A percentile compares a stretch with the other conserved stretches of the same genome.
These are phyloP conservation scores for Chrysoporthe deuterocubensis DNA, from an alignment of 2,329 filamentous ascomycete genomes.

Conservation along the genomic window DNA sequence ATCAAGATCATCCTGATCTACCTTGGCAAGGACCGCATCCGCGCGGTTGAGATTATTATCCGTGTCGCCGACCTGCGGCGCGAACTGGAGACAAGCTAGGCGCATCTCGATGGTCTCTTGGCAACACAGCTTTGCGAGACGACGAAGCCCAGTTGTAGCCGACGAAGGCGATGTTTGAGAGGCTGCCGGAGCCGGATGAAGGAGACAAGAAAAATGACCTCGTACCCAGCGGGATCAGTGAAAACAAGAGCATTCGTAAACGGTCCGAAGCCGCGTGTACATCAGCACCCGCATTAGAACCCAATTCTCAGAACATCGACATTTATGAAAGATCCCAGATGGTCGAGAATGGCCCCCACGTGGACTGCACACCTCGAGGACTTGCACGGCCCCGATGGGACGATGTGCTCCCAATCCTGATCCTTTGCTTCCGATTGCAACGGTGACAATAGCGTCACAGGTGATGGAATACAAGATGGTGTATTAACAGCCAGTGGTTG, in stretches of 20 bases:
- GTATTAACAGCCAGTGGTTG: neutral
- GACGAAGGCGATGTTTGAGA: neutral
- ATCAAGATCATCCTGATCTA: constrained; percentile 59
- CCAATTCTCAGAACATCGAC: neutral
- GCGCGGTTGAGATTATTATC: constrained; percentile 72
- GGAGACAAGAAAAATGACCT: neutral
- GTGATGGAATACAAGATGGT: neutral
- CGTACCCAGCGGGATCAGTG: neutral
- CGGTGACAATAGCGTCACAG: neutral
- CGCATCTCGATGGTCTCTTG: constrained; percentile 52
- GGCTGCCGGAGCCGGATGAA: neutral
- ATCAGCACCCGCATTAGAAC: neutral
- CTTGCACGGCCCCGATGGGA: neutral
- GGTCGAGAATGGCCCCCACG: neutral
- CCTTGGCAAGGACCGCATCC: constrained; percentile 62
- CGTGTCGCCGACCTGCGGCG: constrained; percentile 70
- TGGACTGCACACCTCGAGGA: neutral
- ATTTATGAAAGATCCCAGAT: neutral
- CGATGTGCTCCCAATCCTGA: neutral
- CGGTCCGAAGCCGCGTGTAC: neutral
- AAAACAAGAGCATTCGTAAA: neutral
- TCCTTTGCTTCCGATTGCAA: neutral
- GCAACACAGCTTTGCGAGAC: too few species aligned
- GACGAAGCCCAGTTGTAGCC: too few species aligned
- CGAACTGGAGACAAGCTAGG: constrained; percentile 73